phyloP scores from a whole-genome alignment of 805 yeast genomes.

The Nakazawaea molendinolei region DNA sequence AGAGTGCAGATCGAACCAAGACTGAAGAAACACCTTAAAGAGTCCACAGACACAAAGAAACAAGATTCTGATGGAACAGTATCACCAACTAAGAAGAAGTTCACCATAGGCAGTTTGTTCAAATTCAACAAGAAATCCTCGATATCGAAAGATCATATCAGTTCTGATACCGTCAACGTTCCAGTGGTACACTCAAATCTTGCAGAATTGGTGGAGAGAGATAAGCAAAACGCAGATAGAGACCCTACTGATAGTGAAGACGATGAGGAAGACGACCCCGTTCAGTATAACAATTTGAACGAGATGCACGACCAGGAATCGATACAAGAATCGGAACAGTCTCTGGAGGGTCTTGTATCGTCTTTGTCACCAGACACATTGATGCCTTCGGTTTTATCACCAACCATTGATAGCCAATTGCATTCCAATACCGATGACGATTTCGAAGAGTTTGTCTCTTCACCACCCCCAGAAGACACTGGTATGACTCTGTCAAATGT shows the following conservation, averaged over 20 bases:
- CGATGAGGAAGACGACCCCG: background rate
- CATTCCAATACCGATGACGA: too few relatives aligned
- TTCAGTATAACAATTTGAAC: constrained; percentile 6
- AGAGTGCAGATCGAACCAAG: background rate
- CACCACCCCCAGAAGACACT: too few relatives aligned
- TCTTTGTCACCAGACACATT: too few relatives aligned
- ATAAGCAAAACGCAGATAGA: background rate
- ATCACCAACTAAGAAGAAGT: constrained; percentile 4
- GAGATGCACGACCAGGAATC: background rate
- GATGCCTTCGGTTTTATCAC: too few relatives aligned
- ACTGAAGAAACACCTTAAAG: background rate
- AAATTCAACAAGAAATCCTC: constrained; percentile 9
- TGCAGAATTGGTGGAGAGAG: constrained; percentile 1
- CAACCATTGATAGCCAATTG: too few relatives aligned
- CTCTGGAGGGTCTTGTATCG: background rate
- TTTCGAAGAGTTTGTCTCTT: too few relatives aligned
- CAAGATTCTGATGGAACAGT: too few relatives aligned
- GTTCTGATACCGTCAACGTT: constrained; percentile 1
- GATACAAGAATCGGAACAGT: background rate
- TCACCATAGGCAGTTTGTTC: constrained; percentile 8
- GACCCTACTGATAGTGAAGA: background rate
- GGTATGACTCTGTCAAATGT: too few relatives aligned
- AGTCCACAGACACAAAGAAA: background rate
- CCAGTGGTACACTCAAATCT: background rate
- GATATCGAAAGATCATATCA: constrained; percentile 10